Base-by-base conservation (phyloP, 1,139 yeast genomes). In the Hansenula sp. region DNA sequence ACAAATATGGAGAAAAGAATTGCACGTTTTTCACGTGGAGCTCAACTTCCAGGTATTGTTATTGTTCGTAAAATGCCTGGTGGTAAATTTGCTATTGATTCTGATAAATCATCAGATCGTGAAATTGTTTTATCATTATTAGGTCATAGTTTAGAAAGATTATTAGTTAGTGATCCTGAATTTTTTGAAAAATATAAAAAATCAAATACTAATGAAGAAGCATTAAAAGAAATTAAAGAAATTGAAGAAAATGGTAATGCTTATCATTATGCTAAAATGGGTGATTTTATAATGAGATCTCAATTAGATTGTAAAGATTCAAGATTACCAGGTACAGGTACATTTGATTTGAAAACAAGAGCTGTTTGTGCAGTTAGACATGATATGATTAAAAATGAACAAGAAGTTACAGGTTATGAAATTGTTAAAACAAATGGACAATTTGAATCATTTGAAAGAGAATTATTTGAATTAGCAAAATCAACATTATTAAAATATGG, bases 331-430 rank as follows among this genome's bases (percentile, higher is more conserved):
- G 96, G 96, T 0, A 82, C 84, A 12, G 97, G 97, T 0, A 81
- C 89, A 1, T 92, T 92, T 68, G 98, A 92, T 62, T 68, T 92
- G 43, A 92, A 92, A 54, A 86, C 97, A 0, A 68, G 98, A 46
- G 97, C 97, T 0, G 95, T 84, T 0, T 79, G 88, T 44, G 88
- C 96, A 0, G 79, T 90, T 0, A 69, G 98, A 37, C 79, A 84
- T 60, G 96, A 89, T 61, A 63, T 84, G 35, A 69, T 73, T n/a
- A 80, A 77, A 46, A 66, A 66, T 26, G 59, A 71, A 40, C 65
- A 68, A 26, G 75, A 75, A 39, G 74, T 73, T 19, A 74, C 82
- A 0, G 73, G 77, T 28, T 92, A 92, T 57, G 83, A 81, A 50
- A 75, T 89, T 19, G 65, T 73, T 56, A 73, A 74, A 50, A 62